Evolutionary conservation across 371 early-diverging fungal species (phyloP).

Genomic region (Circinella umbellata): DNA sequence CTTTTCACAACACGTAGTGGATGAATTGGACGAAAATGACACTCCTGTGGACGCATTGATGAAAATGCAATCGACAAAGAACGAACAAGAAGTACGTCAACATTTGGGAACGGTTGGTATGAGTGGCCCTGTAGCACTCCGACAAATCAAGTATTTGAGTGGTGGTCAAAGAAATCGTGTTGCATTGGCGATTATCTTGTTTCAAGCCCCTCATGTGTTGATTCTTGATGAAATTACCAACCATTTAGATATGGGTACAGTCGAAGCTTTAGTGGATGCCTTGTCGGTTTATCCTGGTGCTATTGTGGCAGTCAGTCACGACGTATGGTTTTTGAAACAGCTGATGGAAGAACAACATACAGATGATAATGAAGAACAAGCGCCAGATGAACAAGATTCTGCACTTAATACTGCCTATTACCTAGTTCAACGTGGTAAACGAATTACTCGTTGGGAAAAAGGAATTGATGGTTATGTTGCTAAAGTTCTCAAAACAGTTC

Average conservation of each 20-base stretch:
- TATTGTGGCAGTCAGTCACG: conserved; percentile 75
- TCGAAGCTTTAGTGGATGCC: conserved; percentile 67
- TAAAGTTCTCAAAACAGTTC: conserved; percentile 33
- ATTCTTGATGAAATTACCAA: conserved; percentile 89
- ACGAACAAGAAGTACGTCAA: conserved; percentile 65
- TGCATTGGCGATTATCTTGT: conserved; percentile 71
- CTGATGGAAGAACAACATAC: conserved; percentile 53
- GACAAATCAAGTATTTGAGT: conserved; percentile 58
- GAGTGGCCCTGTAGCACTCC: conserved; percentile 58
- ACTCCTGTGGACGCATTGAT: conserved; percentile 55
- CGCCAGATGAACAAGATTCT: conserved; percentile 22
- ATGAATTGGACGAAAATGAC: conserved; percentile 57
- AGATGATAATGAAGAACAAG: conserved; percentile 32
- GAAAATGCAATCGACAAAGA: conserved; percentile 46
- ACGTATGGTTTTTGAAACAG: conserved; percentile 72
- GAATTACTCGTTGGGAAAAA: conserved; percentile 49
- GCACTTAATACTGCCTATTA: conserved; percentile 31
- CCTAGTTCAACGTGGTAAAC: conserved; percentile 35
- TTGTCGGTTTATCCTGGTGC: conserved; percentile 66
- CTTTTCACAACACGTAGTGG: conserved; percentile 83
- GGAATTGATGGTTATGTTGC: conserved; percentile 49
- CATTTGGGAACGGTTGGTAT: conserved; percentile 73
- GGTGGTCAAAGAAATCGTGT: conserved; percentile 85
- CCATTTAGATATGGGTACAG: conserved; percentile 79
- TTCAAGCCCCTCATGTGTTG: conserved; percentile 73